A percentile compares a stretch with the other conserved stretches of the same genome.
Conservation (phyloP, 2,329 filamentous ascomycete genomes). For the Camillea tinctor region DNA sequence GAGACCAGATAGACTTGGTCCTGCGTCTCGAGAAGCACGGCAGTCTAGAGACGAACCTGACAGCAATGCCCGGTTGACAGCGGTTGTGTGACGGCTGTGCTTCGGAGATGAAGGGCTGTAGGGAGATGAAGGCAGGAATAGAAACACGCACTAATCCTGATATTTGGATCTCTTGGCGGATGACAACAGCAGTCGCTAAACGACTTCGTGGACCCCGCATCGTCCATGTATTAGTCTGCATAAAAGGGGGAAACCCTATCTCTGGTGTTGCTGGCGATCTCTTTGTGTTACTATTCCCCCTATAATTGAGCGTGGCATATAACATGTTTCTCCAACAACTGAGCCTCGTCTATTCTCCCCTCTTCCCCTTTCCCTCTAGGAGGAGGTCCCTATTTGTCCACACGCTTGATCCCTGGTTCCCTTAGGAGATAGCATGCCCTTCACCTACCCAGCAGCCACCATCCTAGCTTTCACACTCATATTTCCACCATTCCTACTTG, state of each 20-base stretch:
- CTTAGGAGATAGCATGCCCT: not conserved
- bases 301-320: not conserved
- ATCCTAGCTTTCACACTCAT: conserved; percentile 4
- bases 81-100: conserved; percentile 8
- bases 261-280: not conserved
- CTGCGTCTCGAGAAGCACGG: conserved; percentile 15
- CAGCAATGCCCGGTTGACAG: conserved; percentile 2
- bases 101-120: conserved; percentile 4
- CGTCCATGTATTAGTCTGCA: not conserved
- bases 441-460: not conserved
- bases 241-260: not conserved
- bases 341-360: not conserved
- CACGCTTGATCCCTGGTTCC: too few species aligned
- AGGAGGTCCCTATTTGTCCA: not conserved
- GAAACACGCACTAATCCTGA: not conserved
- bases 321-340: not conserved
- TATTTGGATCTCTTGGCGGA: not conserved
- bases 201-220: not conserved
- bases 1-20: conserved; percentile 7
- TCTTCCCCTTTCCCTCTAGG: not conserved
- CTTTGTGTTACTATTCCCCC: not conserved
- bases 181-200: not conserved
- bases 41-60: conserved; percentile 16
- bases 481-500: conserved; percentile 6
- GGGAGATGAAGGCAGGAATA: not conserved